phyloP scores from a whole-genome alignment of 2,329 filamentous ascomycete species.

The Trichoderma atrobrunneum region DNA sequence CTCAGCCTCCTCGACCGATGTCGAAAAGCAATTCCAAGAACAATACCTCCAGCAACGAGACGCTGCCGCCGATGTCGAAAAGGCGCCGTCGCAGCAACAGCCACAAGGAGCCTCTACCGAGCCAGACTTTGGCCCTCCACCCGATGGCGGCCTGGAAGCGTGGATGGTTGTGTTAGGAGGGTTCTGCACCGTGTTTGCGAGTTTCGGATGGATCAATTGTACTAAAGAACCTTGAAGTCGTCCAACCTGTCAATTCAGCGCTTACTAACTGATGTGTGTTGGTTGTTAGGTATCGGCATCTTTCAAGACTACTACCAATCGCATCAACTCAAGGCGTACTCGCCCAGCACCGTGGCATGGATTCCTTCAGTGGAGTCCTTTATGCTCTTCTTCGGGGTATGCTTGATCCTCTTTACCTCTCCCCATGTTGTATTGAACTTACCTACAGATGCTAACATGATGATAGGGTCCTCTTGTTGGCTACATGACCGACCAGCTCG shows the following conservation, averaged over 20 bases:
- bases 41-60: not conserved
- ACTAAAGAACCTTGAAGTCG: not conserved
- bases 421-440: not conserved
- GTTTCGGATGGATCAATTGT: not conserved
- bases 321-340: not conserved
- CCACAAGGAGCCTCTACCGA: not conserved
- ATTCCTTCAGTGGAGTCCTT: not conserved
- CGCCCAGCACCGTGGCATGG: not conserved
- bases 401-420: not conserved
- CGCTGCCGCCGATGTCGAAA: not conserved
- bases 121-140: not conserved
- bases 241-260: not conserved
- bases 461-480: not conserved
- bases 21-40: not conserved
- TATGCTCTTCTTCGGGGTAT: not conserved
- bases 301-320: not conserved
- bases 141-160: not conserved
- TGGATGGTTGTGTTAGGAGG: not conserved
- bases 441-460: not conserved
- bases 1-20: not conserved
- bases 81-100: not conserved
- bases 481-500: not conserved
- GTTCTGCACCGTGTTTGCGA: not conserved
- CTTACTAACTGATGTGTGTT: not conserved
- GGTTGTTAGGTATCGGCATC: not conserved